Conservation (phyloP, 2,329 filamentous ascomycete species). For the Fusarium tjaetaba region DNA sequence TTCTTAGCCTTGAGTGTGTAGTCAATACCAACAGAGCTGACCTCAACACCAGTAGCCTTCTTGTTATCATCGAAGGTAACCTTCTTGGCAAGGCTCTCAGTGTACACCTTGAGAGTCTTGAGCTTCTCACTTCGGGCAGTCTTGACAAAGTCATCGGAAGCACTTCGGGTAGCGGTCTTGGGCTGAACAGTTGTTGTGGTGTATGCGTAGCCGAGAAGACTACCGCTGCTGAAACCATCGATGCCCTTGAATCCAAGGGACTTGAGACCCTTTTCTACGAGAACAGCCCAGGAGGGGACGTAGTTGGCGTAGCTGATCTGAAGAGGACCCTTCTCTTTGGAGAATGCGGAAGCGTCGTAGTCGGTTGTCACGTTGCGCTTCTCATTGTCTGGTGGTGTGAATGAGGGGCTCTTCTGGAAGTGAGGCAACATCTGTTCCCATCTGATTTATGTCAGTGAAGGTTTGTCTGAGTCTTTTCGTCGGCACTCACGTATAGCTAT, state of each 20-base stretch:
- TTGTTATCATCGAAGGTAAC: conserved; percentile 55
- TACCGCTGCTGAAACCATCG: conserved; percentile 35
- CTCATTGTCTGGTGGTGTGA: conserved; percentile 38
- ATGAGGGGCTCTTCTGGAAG: conserved; percentile 42
- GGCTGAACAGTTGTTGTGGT: conserved; percentile 32
- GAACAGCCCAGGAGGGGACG: conserved; percentile 34
- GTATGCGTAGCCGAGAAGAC: conserved; percentile 41
- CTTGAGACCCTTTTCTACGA: conserved; percentile 40
- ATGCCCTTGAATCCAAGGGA: conserved; percentile 41
- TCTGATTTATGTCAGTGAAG: too few relatives aligned
- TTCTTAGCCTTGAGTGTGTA: conserved; percentile 32
- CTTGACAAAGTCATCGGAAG: conserved; percentile 43
- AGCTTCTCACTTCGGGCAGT: conserved; percentile 38
- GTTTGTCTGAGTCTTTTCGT: too few relatives aligned
- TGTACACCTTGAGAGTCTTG: conserved; percentile 53
- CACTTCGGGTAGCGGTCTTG: conserved; percentile 39
- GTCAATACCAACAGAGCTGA: conserved; percentile 15
- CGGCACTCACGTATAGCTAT: conserved; percentile 41
- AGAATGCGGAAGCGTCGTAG: conserved; percentile 44
- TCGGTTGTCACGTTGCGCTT: conserved; percentile 39
- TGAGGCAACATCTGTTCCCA: conserved; percentile 42
- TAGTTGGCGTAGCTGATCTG: conserved; percentile 44
- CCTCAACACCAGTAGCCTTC: conserved; percentile 53
- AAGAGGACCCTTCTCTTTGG: conserved; percentile 34
- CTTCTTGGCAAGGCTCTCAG: conserved; percentile 53